Evolutionary conservation across 495 filamentous ascomycete genomes (phyloP), one percentile per base, ranked within the genome.

Genomic region (Penicillium psychrofluorescens): DNA sequence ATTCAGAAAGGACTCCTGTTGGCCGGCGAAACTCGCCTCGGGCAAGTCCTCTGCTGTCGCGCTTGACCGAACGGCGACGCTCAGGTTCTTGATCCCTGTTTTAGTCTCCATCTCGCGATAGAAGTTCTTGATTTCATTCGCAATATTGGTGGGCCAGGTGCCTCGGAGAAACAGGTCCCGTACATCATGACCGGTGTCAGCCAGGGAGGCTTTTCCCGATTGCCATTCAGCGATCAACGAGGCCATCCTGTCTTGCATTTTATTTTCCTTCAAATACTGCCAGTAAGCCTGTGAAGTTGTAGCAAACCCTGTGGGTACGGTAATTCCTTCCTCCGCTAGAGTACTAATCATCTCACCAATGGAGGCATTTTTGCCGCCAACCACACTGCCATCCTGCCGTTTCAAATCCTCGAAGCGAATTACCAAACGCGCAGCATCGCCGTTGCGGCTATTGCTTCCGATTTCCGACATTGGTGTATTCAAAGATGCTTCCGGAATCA

Each of bases 21-120:
- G 63, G 14, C 63, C 63, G 11, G 63, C 63, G 32, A 67, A 65
- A 43, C 61, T 63, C 11, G 59, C 64, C 40, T 61, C 61, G 6
- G 63, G 61, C 29, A 67, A 51, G 31, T 67, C 63, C 49, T 67
- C 61, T 16, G 61, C 63, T 29, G 63, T 64, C 12, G 59, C 63
- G 35, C 61, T 64, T 15, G 61, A 67, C 5, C 63, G 61, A 16
- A 67, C 63, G 10, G 63, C 63, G 15, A 67, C 61, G 28, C 48
- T 45, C 15, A 43, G 15, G 14, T 39, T 58, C 41, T 71, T 67
- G 11, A 62, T 48, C 33, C 59, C 46, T 1, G 29, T 31, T 27
- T 32, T 29, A 11, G 13, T 8, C 8, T 16, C 15, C 12, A 49
- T 41, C 28, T 40, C 28, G 29, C 45, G 45, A 14, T 49, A 53